Evolutionary conservation across 140 eudicot genomes (phyloP), one percentile per base, ranked within the genome.

Genomic region (Stevia rebaudiana): DNA sequence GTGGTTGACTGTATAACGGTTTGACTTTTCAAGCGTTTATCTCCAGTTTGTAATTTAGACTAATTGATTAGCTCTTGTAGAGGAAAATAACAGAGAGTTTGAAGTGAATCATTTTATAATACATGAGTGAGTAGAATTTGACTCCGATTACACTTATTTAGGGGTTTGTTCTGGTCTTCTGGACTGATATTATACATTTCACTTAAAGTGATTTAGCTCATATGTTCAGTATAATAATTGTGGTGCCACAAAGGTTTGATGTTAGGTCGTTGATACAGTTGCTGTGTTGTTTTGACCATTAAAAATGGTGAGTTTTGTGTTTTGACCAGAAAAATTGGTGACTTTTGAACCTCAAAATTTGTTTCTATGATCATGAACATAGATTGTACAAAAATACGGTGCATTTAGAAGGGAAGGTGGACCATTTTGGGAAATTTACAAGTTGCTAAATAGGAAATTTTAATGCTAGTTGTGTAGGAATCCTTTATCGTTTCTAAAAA

Each of bases 11-110:
- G 60, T 57, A 21, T 21, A 16, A 18, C 21, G 41, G 72, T 54
- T 72, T 73, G 78, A 73, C 78, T 67, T 73, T 56, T 43, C 9
- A 46, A 35, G 57, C 46, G 30, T 72, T 54, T 48, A 8, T 63
- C 0, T 63, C 3, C 6, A 36, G 73, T 66, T 58, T 46, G n/a
- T 57, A 46, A 17, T 66, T 56, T 44, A 24, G 51, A 46, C 40
- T 70, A 13, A 36, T 47, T 70, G 19, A 3, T 30, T 46, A 47
- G 15, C 37, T 50, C 62, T 5, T 5, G 5, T 23, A 49, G 59
- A 12, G 39, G 39, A 49, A 65, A 18, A 33, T 1, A 8, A 35
- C 16, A 19, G n/a, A 52, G 52, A 55, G 6, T 24, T 68, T 40
- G 51, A 40, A 68, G 43, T 53, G 55, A 28, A 25, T 3, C 3